A percentile compares a stretch with the other conserved stretches of the same genome.
These are phyloP conservation scores for Aspergillus saccharolyticus DNA, from an alignment of 495 filamentous ascomycete species.

Conservation along the genomic window DNA sequence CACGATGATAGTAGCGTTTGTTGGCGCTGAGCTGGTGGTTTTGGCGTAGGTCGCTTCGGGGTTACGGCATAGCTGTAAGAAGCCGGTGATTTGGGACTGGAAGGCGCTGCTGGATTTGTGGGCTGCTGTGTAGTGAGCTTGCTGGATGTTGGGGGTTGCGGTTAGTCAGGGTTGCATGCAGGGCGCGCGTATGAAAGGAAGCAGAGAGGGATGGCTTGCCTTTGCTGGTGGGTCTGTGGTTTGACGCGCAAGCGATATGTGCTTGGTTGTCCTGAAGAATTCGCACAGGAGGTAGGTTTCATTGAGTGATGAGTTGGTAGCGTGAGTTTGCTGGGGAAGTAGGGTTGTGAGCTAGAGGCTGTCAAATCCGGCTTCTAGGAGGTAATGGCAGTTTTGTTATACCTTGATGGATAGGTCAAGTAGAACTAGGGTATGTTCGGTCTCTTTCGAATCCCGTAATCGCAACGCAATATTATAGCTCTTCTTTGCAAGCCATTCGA, in stretches of 20 bases:
- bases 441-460: conserved; percentile 49
- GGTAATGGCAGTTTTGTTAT: neutral
- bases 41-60: neutral
- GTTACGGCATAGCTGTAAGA: neutral
- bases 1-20: neutral
- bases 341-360: conserved; percentile 50
- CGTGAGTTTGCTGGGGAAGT: conserved; percentile 48
- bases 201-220: conserved; percentile 15
- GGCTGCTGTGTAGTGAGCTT: conserved; percentile 55
- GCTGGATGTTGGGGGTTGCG: neutral
- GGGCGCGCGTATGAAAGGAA: neutral
- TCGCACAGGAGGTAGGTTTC: conserved; percentile 55
- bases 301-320: conserved; percentile 37
- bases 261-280: conserved; percentile 59
- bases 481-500: conserved; percentile 78
- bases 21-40: neutral
- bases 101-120: conserved; percentile 43
- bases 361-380: neutral
- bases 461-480: conserved; percentile 70
- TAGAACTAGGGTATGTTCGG: conserved; percentile 49
- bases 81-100: neutral
- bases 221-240: conserved; percentile 57
- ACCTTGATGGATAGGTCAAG: conserved; percentile 53
- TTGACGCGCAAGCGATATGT: conserved; percentile 56
- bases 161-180: neutral